phyloP scores from a whole-genome alignment of 208 protist species.

The Wallacemonas collosoma region DNA sequence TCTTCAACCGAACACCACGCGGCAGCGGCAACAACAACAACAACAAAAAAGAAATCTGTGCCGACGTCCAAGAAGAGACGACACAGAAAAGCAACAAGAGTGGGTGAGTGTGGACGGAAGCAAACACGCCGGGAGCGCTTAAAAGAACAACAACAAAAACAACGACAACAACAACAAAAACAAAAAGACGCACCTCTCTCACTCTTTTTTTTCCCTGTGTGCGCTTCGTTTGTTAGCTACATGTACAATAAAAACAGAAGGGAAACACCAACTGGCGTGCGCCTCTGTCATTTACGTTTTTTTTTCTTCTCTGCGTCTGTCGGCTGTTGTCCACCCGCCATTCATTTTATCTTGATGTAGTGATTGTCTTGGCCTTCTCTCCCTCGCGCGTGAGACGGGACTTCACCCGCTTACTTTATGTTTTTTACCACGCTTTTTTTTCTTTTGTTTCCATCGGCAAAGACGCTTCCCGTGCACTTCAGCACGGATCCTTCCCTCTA shows the following conservation, averaged over 20 bases:
- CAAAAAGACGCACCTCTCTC: background rate
- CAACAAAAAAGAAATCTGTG: constrained; percentile 19
- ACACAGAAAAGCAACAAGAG: background rate
- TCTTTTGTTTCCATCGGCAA: background rate
- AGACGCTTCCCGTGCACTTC: no score
- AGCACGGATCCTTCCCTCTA: no score
- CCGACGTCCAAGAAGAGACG: constrained; percentile 9
- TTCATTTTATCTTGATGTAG: background rate
- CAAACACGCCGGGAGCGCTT: background rate
- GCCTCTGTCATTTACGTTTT: background rate
- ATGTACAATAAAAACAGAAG: no score
- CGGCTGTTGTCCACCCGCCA: background rate
- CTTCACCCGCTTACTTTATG: background rate
- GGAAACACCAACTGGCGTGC: no score
- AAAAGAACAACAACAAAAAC: constrained; percentile 2
- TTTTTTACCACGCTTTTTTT: background rate
- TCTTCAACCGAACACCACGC: no score
- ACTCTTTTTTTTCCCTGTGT: background rate
- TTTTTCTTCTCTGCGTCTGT: background rate
- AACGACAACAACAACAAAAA: background rate
- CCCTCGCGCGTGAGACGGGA: no score
- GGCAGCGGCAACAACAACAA: constrained; percentile 4
- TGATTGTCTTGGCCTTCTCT: no score
- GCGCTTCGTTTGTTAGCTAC: no score
- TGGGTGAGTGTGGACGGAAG: background rate